Base-by-base conservation (phyloP, 495 filamentous ascomycete species). In the Parmelia sp. region DNA sequence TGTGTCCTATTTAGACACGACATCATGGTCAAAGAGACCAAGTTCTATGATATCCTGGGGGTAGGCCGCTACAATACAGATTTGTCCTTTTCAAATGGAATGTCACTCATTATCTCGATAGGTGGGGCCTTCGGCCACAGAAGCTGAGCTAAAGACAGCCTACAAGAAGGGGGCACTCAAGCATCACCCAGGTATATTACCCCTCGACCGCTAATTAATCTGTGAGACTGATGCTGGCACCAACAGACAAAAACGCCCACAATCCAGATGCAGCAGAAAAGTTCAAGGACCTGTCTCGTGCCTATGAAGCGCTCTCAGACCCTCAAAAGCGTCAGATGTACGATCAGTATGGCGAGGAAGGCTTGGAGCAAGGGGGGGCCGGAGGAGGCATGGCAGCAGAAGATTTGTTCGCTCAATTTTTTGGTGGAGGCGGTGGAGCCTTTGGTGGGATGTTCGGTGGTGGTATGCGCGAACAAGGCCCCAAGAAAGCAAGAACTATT, bases 371-470 rank as follows among this genome's bases (percentile, higher is more conserved):
- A 66, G 92, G 91, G 68, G 92, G 87, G 60, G 89, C 77, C 45
- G 89, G 82, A 65, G 86, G 80, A 65, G 94, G 95, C 68, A 96
- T 97, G 92, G 90, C 89, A 68, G 92, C 94, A 49, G 94, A 97
- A 76, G 94, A 97, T 68, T 83, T 97, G 63, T 97, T 99, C 77
- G 90, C 92, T 23, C 92, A 97, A 77, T 97, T 97, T 86, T 99
- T 99, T 72, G 92, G 92, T 67, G 90, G 90, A 69, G 89, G 90
- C 51, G 85, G 89, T 61, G 87, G 88, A 63, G 83, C 85, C 31
- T 88, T 91, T 69, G 90, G 90, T 66, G 88, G 91, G 75, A 90
- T 94, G 79, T 86, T 92, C 70, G 90, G 90, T 60, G 88, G 88
- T 74, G 89, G 89, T 67, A 90, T 90, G 85, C 85, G 88, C 65